Evolutionary conservation across 1,284 basidiomycete species (phyloP), one percentile per base, ranked within the genome.

Genomic region (Cystobasidium sp.): DNA sequence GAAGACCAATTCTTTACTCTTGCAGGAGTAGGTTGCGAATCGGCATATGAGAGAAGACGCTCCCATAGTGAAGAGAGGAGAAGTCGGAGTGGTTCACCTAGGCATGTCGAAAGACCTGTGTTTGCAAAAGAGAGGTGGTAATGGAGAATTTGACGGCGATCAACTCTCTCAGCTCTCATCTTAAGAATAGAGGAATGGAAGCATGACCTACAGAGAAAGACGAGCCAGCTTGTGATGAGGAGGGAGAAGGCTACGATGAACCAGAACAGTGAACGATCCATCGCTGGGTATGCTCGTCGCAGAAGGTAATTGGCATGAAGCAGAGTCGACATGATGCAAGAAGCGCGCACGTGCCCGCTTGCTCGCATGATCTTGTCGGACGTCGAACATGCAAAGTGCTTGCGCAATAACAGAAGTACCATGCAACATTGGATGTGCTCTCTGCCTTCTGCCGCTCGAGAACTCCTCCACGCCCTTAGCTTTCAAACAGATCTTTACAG

Each of bases 181-280:
- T 16, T 6, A 20, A 31, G 0, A 6, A 24, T 12, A 0, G 18
- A 6, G 39, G 5, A 37, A 49, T 20, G 6, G 22, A 6, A 37
- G 41, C 1, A 24, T 3, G 2, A 59, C 70, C 9, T 37, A 73
- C 70, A 44, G 16, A 73, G 63, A 49, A 47, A 73, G 49, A 73
- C 20, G 20, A 73, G 39, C 59, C 62, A 73, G 55, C 49, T 52
- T 3, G 62, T 61, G 6, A 65, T 44, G 53, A 73, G 62, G 3
- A 56, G 10, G 8, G 39, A 16, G 62, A 73, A 52, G 24, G 53
- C 62, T 9, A 73, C n/a, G 31, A 64, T 66, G 44, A 73, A 66
- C 59, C 62, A 73, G 70, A 66, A 65, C 14, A 73, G 52, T 3
- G 62, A 66, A 7, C 49, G 31, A 16, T 65, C 70, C 70, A 73